Conservation (phyloP, 371 early-diverging fungal species). For the Ecytonucleospora hepatopenaei region DNA sequence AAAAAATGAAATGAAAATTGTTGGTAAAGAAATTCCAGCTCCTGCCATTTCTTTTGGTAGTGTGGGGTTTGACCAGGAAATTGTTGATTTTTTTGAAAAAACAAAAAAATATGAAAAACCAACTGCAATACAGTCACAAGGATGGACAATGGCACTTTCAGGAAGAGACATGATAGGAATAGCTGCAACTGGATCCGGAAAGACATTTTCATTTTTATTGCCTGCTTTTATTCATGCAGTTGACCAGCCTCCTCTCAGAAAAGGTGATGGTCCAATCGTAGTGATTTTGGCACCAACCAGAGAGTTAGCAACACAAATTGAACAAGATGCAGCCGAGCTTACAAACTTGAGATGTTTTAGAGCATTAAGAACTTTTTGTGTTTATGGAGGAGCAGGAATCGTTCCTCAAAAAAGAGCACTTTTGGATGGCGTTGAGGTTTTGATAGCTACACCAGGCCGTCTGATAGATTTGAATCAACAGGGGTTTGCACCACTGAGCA, state of each 20-base stretch:
- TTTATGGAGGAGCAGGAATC: constrained; percentile 83
- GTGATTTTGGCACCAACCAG: constrained; percentile 94
- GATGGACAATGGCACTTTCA: constrained; percentile 93
- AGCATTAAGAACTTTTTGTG: constrained; percentile 77
- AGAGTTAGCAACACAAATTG: constrained; percentile 68
- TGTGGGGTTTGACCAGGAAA: constrained; percentile 62
- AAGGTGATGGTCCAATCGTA: constrained; percentile 91
- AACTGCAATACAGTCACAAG: constrained; percentile 92
- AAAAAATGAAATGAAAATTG: constrained; percentile 59
- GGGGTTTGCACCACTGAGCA: constrained; percentile 69
- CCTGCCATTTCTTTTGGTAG: constrained; percentile 70
- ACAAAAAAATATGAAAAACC: constrained; percentile 73
- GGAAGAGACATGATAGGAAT: constrained; percentile 95
- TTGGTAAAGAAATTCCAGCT: constrained; percentile 59
- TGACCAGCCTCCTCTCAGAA: constrained; percentile 75
- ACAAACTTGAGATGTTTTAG: constrained; percentile 57
- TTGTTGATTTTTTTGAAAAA: constrained; percentile 66
- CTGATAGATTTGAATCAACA: constrained; percentile 76
- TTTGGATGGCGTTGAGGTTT: constrained; percentile 77
- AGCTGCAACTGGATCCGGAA: constrained; percentile 94
- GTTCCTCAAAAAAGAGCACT: constrained; percentile 84
- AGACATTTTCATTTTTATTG: constrained; percentile 84
- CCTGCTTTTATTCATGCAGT: constrained; percentile 94
- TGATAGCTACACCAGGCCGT: constrained; percentile 96
- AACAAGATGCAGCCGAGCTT: constrained; percentile 47